Percentiles rank a stretch among this genome's conserved stretches.
Conservation (phyloP, 768 basidiomycete species). For the Phallus indusiatus region DNA sequence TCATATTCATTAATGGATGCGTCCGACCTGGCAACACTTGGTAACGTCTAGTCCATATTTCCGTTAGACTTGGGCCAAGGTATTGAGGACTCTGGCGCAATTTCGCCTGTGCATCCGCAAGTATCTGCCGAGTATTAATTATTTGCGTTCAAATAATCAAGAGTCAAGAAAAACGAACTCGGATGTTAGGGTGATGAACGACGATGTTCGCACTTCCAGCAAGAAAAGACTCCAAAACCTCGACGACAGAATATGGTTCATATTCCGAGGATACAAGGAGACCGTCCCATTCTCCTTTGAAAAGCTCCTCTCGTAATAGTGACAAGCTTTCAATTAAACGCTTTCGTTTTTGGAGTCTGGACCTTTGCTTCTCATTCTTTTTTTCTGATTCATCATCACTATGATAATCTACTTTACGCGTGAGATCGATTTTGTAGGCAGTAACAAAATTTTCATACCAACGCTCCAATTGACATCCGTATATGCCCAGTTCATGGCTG, state of each 20-base stretch:
- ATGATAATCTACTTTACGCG: conserved; percentile 43
- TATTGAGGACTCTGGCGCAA: conserved; percentile 58
- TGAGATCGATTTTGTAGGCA: conserved; percentile 4
- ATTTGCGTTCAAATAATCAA: neutral
- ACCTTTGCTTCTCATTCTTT: conserved; percentile 63
- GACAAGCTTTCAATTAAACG: conserved; percentile 51
- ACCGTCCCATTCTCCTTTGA: conserved; percentile 82
- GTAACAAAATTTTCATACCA: conserved; percentile 28
- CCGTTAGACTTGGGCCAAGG: conserved; percentile 72
- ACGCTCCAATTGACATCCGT: conserved; percentile 69
- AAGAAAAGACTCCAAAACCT: conserved; percentile 65
- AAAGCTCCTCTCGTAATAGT: conserved; percentile 67
- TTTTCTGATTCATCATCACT: conserved; percentile 47
- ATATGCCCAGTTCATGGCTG: conserved; percentile 85
- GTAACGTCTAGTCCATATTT: conserved; percentile 82
- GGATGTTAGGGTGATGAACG: conserved; percentile 73
- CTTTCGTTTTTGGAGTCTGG: conserved; percentile 70
- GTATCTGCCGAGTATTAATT: conserved; percentile 41
- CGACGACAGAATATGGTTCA: conserved; percentile 73
- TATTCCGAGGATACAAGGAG: conserved; percentile 78
- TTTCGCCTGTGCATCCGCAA: conserved; percentile 68
- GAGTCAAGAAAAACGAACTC: conserved; percentile 35
- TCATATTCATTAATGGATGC: conserved; percentile 89
- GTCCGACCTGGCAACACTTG: conserved; percentile 95
- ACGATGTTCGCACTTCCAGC: conserved; percentile 82